Evolutionary conservation across 352 stramenopile genomes (phyloP), one percentile per base, ranked within the genome.

Genomic region (Globisporangium ultimum): DNA sequence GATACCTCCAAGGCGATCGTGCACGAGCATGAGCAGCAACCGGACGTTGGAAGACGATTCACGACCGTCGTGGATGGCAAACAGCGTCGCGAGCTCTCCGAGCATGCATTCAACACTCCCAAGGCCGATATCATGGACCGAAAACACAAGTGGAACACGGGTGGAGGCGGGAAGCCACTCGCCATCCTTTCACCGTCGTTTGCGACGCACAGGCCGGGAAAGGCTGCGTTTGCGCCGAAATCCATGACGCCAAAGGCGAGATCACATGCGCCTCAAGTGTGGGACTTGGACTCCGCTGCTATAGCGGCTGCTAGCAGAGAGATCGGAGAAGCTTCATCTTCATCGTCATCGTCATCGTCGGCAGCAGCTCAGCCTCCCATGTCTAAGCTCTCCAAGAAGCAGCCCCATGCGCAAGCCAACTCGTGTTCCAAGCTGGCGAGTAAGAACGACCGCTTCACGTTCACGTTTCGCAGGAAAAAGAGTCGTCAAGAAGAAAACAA

Each of bases 41-140:
- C 20, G 21, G 46, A 55, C 32, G 41, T 53, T 9, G 43, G 62
- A 2, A 20, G 38, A 9, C 59, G 41, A 2, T 70, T 45, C 36
- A 70, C 53, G 40, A 55, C 55, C 14, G 53, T 53, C 7, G 47
- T 70, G 32, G 46, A 63, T 17, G 53, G 48, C 22, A 61, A 58
- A 18, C 21, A 48, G 1, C 24, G 38, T n/a, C 60, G 60, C 18
- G 42, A 51, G 47, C 52, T 65, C 2, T 34, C 48, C 0, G 22
- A 53, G 24, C 53, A 68, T 4, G 64, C 43, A 18, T 64, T 68
- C 13, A 70, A 60, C 49, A 64, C 53, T 18, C 64, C 64, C 10
- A 67, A 68, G 49, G 53, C 64, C 3, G 49, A 61, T 36, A 62
- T 45, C 22, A 41, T n/a, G 0, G 13, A 51, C 3, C 53, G 45